phyloP scores from a whole-genome alignment of 2,329 filamentous ascomycete species.

The Venturia carpophila region DNA sequence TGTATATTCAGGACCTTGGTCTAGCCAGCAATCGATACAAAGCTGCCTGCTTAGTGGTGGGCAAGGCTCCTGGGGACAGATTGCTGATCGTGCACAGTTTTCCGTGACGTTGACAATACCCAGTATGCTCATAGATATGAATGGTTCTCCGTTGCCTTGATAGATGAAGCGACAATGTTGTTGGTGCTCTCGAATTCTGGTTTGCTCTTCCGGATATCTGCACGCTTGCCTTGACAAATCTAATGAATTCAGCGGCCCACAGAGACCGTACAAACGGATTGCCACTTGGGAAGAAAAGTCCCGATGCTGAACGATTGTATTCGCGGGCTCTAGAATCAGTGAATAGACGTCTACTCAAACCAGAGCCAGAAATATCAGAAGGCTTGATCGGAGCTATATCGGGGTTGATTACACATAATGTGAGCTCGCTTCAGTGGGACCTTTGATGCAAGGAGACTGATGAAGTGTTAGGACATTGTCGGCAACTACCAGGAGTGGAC shows the following conservation, averaged over 20 bases:
- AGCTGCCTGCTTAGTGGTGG: background rate
- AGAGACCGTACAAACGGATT: background rate
- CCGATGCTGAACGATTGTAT: background rate
- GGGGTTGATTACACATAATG: conserved; percentile 9
- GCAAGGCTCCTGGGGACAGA: background rate
- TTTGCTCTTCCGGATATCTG: no score
- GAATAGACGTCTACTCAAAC: background rate
- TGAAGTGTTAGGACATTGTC: background rate
- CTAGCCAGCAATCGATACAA: background rate
- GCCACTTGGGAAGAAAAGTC: conserved; percentile 4
- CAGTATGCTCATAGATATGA: conserved; percentile 3
- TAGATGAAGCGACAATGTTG: conserved; percentile 10
- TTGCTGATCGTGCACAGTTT: background rate
- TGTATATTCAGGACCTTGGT: background rate
- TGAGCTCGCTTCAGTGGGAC: background rate
- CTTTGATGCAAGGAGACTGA: background rate
- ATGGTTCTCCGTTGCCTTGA: conserved; percentile 3
- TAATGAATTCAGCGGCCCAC: background rate
- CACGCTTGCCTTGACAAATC: no score
- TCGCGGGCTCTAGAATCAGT: conserved; percentile 6
- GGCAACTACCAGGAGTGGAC: conserved; percentile 8
- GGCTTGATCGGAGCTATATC: conserved; percentile 4
- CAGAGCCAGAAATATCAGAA: conserved; percentile 5
- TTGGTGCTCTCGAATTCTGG: background rate
- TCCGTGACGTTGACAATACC: conserved; percentile 2